phyloP scores from a whole-genome alignment of 1,284 basidiomycete genomes.

The Moesziomyces aphidis region DNA sequence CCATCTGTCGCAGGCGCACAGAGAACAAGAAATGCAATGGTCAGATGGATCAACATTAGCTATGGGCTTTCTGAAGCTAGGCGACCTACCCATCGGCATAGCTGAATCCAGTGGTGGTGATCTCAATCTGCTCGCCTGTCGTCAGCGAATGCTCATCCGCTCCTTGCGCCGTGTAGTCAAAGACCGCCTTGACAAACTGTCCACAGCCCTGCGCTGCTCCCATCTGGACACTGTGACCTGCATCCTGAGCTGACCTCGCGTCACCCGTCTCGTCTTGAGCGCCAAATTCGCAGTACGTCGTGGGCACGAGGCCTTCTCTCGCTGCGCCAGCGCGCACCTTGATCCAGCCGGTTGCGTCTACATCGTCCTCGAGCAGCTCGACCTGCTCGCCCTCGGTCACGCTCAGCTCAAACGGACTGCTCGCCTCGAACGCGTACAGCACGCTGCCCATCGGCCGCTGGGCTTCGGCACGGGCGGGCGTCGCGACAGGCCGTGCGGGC shows the following conservation, averaged over 20 bases:
- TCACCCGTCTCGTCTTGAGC: not conserved
- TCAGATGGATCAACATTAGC: not conserved
- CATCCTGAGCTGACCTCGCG: conserved; percentile 1
- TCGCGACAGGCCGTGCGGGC: not conserved
- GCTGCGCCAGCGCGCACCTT: conserved; percentile 27
- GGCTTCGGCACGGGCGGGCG: too few species aligned
- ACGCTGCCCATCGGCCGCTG: conserved; percentile 17
- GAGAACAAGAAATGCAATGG: not conserved
- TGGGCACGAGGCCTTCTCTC: conserved; percentile 49
- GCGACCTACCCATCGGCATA: conserved; percentile 49
- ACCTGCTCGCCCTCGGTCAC: conserved; percentile 47
- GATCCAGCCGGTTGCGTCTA: conserved; percentile 51
- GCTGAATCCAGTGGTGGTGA: conserved; percentile 32
- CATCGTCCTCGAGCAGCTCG: conserved; percentile 49
- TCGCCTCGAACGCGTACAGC: conserved; percentile 48
- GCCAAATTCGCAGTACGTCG: conserved; percentile 44
- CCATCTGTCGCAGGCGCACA: conserved; percentile 14
- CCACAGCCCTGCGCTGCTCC: conserved; percentile 23
- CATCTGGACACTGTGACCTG: not conserved
- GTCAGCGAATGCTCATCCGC: conserved; percentile 35
- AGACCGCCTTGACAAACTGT: conserved; percentile 43
- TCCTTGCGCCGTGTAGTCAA: conserved; percentile 52
- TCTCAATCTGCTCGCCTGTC: conserved; percentile 40
- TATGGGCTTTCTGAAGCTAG: not conserved
- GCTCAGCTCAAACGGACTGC: conserved; percentile 50